Evolutionary conservation across 192 early-diverging fungal species (phyloP).

Genomic region (Backusella circina): DNA sequence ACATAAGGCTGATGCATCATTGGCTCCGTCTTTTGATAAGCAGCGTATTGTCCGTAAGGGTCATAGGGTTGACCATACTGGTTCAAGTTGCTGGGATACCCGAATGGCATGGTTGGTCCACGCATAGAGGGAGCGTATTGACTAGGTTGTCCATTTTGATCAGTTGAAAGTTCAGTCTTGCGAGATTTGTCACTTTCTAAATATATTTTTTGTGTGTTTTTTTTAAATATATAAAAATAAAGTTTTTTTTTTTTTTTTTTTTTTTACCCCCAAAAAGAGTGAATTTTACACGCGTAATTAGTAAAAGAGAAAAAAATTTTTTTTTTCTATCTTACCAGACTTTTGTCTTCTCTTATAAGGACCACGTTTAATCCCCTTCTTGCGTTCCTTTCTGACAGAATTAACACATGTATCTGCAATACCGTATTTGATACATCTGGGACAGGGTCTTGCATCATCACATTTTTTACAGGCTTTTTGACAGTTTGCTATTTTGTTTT

Average conservation of each 20-base stretch:
- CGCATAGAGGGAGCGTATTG: constrained; percentile 21
- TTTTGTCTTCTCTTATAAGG: constrained; percentile 64
- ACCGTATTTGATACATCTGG: constrained; percentile 73
- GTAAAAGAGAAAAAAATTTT: background rate
- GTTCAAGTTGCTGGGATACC: constrained; percentile 13
- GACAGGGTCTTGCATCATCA: constrained; percentile 81
- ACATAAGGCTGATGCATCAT: constrained; percentile 19
- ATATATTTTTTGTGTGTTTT: background rate
- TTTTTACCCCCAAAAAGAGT: background rate
- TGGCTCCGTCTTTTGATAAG: constrained; percentile 16
- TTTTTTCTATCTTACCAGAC: constrained; percentile 2
- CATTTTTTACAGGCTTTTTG: constrained; percentile 92
- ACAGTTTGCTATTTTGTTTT: constrained; percentile 60
- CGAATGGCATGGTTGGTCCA: constrained; percentile 16
- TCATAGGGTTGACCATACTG: constrained; percentile 22
- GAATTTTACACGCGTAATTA: constrained; percentile 1
- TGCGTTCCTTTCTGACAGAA: constrained; percentile 77
- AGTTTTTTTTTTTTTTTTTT: background rate
- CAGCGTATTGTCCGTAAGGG: constrained; percentile 12
- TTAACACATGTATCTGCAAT: constrained; percentile 68
- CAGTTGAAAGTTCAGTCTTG: background rate
- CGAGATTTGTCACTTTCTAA: background rate
- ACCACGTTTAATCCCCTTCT: constrained; percentile 81
- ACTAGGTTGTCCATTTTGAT: background rate
- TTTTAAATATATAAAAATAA: constrained; percentile 1